phyloP scores from a whole-genome alignment of 768 basidiomycete genomes.

The Lactarius tabidus region DNA sequence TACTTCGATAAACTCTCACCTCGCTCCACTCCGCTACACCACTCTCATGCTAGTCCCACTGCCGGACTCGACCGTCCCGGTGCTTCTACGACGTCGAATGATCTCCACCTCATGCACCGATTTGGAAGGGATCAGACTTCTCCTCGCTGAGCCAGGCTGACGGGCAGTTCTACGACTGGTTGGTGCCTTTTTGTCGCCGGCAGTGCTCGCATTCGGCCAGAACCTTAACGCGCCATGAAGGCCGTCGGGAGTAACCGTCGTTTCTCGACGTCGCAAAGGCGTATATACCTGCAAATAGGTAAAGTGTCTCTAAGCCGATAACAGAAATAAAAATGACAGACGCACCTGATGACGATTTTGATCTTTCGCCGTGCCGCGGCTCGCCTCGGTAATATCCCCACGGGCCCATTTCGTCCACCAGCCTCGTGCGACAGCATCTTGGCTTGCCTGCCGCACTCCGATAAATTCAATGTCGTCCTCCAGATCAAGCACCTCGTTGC shows the following conservation, averaged over 20 bases:
- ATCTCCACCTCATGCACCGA: constrained; percentile 29
- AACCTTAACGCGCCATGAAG: constrained; percentile 34
- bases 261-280: constrained; percentile 42
- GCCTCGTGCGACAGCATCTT: constrained; percentile 41
- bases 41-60: constrained; percentile 5
- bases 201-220: constrained; percentile 23
- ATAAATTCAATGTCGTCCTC: constrained; percentile 25
- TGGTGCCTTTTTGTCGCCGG: constrained; percentile 14
- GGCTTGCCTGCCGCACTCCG: constrained; percentile 32
- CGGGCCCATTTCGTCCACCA: constrained; percentile 52
- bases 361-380: not conserved
- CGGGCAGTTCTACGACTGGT: constrained; percentile 9
- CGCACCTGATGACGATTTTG: constrained; percentile 12
- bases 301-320: constrained; percentile 17
- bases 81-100: constrained; percentile 23
- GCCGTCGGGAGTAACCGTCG: constrained; percentile 45
- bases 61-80: constrained; percentile 19
- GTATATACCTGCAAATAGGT: constrained; percentile 31
- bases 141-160: constrained; percentile 18
- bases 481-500: constrained; percentile 24
- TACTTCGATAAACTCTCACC: constrained; percentile 4
- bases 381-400: constrained; percentile 20
- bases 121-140: constrained; percentile 25
- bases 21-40: constrained; percentile 12
- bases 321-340: constrained; percentile 15